Base-by-base conservation (phyloP, 345 rosid genomes). In the Eutrema japonicum region DNA sequence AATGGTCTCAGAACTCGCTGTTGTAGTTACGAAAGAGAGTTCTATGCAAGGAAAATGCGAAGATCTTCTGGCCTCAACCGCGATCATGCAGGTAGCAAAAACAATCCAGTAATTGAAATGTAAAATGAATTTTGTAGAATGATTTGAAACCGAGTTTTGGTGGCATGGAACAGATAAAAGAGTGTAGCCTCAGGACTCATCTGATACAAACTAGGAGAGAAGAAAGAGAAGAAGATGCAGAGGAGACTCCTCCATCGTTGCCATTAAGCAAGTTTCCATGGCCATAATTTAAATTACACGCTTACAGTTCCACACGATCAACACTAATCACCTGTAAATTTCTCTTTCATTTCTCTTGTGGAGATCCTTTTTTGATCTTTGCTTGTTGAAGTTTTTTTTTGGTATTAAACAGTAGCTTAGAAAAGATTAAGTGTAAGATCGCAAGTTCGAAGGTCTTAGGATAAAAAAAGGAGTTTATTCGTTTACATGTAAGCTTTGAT, bases 21-120 rank as follows among this genome's bases (percentile, higher is more conserved):
- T 58, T 69, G 80, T 85, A 71, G 84, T 81, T 41, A 82, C 84
- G 47, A 80, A 70, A 64, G 98, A 90, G 84, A 84, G 79, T 72
- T 77, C 82, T 54, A 82, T 86, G 89, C 89, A 92, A 70, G 88
- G 62, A 13, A 85, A 88, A 63, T 92, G 92, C 42, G 89, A 95
- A 85, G 79, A 83, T 75, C 81, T 95, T 48, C 71, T 95, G 74
- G 85, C 85, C 63, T 84, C 92, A 38, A 80, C 88, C 2, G 86
- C 88, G 38, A 82, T 82, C 48, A 73, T 83, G 87, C 96, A 92
- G 97, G 99, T 92, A 80, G 83, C 27, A n/a, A 64, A 22, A 7
- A 64, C 32, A 56, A 11, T 62, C 32, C 30, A 13, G 35, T 27
- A 54, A 14, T 27, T 8, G 5, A 27, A 27, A 13, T 38, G 46